phyloP scores from a whole-genome alignment of 371 early-diverging fungal species.

The Actinomortierella ambigua region DNA sequence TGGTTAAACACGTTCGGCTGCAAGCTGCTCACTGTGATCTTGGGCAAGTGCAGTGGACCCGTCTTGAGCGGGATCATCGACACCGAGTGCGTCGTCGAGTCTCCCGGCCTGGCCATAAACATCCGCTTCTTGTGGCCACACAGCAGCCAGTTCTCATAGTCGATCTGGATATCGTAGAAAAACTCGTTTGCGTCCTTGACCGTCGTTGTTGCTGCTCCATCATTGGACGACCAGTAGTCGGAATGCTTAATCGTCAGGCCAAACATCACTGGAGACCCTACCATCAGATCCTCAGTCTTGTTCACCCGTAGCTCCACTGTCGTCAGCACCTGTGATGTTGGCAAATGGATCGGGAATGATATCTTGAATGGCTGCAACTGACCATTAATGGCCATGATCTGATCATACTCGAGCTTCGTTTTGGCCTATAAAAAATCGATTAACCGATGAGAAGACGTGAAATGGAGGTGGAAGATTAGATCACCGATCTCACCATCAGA shows the following conservation, averaged over 20 bases:
- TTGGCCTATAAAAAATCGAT: slow-evolving; percentile 13
- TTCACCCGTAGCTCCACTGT: slow-evolving; percentile 62
- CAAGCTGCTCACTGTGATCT: slow-evolving; percentile 57
- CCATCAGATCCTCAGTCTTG: slow-evolving; percentile 50
- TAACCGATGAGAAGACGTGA: neutral
- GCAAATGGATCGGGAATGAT: slow-evolving; percentile 53
- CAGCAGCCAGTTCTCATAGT: slow-evolving; percentile 74
- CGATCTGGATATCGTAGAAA: slow-evolving; percentile 70
- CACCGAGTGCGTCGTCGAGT: slow-evolving; percentile 57
- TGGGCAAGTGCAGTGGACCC: slow-evolving; percentile 64
- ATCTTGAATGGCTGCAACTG: slow-evolving; percentile 44
- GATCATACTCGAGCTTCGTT: slow-evolving; percentile 36
- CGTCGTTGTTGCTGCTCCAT: slow-evolving; percentile 4
- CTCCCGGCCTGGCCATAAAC: slow-evolving; percentile 64
- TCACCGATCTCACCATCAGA: neutral
- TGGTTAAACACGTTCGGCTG: slow-evolving; percentile 57
- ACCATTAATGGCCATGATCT: slow-evolving; percentile 22
- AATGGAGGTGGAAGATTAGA: no score
- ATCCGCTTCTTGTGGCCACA: slow-evolving; percentile 67
- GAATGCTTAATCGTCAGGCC: slow-evolving; percentile 61
- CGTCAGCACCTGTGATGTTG: slow-evolving; percentile 51
- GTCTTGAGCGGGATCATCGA: slow-evolving; percentile 70
- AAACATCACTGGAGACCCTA: slow-evolving; percentile 64
- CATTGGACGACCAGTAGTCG: slow-evolving; percentile 61
- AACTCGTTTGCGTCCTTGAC: slow-evolving; percentile 33